Evolutionary conservation across 768 basidiomycete species (phyloP).

Genomic region (Mycena haematopus): DNA sequence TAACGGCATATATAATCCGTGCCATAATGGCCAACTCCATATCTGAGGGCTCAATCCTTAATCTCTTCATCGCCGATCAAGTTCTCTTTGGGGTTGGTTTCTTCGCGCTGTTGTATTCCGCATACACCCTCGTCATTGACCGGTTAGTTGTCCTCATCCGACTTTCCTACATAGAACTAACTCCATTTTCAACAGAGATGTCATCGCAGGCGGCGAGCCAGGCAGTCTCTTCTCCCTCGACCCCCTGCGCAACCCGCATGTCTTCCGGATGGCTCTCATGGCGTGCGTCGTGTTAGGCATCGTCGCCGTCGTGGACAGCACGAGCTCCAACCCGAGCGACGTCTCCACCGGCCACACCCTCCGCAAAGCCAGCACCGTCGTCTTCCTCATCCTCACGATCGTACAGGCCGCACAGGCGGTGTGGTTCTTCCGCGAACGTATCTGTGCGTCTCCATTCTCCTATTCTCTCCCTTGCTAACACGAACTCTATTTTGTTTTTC

Average conservation of each 20-base stretch:
- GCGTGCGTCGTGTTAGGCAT: conserved; percentile 45
- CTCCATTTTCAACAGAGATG: conserved; percentile 27
- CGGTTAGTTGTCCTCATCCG: conserved; percentile 37
- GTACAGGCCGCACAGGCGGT: conserved; percentile 40
- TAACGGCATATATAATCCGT: conserved; percentile 48
- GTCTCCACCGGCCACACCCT: conserved; percentile 33
- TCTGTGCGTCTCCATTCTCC: conserved; percentile 1
- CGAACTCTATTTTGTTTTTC: not conserved
- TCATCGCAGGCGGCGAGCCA: conserved; percentile 25
- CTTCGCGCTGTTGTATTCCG: conserved; percentile 49
- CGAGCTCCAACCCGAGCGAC: conserved; percentile 24
- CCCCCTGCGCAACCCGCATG: conserved; percentile 37
- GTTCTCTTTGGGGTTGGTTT: conserved; percentile 50
- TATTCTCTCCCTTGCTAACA: not conserved
- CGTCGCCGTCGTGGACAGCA: conserved; percentile 33
- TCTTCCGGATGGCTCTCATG: conserved; percentile 39
- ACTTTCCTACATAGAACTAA: conserved; percentile 2
- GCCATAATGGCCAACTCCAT: conserved; percentile 42
- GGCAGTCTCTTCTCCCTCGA: conserved; percentile 29
- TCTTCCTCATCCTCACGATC: conserved; percentile 46
- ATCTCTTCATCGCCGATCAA: conserved; percentile 45
- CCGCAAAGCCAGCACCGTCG: conserved; percentile 40
- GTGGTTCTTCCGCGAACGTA: not conserved
- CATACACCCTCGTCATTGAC: conserved; percentile 49
- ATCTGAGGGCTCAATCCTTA: conserved; percentile 39